Conservation (phyloP, 805 yeast species). For the Saturnispora gosingensis region DNA sequence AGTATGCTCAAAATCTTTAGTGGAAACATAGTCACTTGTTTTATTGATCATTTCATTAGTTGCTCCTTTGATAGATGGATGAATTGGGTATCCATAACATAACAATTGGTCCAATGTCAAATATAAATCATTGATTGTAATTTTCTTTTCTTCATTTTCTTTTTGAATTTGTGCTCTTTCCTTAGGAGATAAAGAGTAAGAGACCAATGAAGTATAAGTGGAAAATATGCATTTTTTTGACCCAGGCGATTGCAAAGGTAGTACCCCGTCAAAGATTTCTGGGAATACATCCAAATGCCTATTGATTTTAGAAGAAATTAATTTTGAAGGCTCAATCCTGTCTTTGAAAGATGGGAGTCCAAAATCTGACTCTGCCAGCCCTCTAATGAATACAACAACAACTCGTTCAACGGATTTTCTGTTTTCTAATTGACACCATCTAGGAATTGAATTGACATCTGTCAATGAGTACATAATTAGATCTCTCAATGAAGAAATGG, state of each 20-base stretch:
- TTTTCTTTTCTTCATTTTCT: constrained; percentile 28
- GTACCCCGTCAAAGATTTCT: constrained; percentile 31
- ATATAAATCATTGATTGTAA: constrained; percentile 44
- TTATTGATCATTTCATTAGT: constrained; percentile 13
- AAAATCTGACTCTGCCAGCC: constrained; percentile 42
- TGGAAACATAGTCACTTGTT: constrained; percentile 41
- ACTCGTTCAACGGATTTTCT: constrained; percentile 41
- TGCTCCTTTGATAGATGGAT: constrained; percentile 29
- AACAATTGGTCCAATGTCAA: constrained; percentile 41
- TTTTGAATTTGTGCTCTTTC: constrained; percentile 38
- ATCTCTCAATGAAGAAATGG: constrained; percentile 37
- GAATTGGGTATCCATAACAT: constrained; percentile 47
- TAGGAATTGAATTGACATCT: constrained; percentile 35
- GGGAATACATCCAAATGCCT: constrained; percentile 28
- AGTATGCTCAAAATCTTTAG: constrained; percentile 42
- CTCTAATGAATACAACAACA: constrained; percentile 56
- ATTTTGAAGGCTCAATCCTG: constrained; percentile 9
- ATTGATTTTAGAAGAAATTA: constrained; percentile 7
- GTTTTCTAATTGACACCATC: constrained; percentile 43
- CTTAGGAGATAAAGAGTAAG: constrained; percentile 45
- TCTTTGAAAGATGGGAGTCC: constrained; percentile 20
- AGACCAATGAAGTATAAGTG: constrained; percentile 46
- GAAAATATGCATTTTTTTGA: constrained; percentile 43
- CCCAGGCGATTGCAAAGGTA: constrained; percentile 61
- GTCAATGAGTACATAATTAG: constrained; percentile 35